Base-by-base conservation (phyloP, 1,139 yeast species). In the Saccharomycopsis hybrid region DNA sequence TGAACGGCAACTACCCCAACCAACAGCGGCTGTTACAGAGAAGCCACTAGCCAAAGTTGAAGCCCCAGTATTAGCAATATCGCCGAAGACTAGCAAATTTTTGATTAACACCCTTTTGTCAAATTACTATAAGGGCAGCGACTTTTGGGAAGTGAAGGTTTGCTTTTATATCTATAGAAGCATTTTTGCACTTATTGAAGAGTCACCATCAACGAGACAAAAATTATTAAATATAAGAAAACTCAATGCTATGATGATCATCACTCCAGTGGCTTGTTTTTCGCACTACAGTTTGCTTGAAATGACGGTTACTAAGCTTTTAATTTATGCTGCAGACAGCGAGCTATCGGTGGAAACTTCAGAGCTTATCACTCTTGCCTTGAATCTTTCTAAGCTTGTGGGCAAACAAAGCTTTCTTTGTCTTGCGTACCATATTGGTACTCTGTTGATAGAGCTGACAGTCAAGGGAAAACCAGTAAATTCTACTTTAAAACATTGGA, bases 111-210 rank as follows among this genome's bases (percentile, higher is more conserved):
- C 25, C 18, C 36, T 50, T 7, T 29, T 50, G n/a, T 9, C 33
- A 32, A 44, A 40, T 9, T 42, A 31, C 24, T 32, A 28, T 4
- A 30, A 38, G 8, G n/a, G 29, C 3, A 9, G 13, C 5, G 11
- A 41, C 0, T 70, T 71, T 51, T 79, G 83, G 84, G 51, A 59
- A 2, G 52, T 63, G 0, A 56, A 61, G 5, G 58, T 58, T 4
- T 57, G 70, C 2, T 71, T 70, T 52, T 77, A 77, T 57, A 46
- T 77, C 3, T 42, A 67, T 0, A 63, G 74, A 24, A 63, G 70
- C 24, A 41, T 73, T 2, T 56, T 73, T 1, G 48, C 64, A 1
- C 53, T 58, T 7, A 50, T 75, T 2, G 58, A 62, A 0, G 40
- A 55, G 0, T 54, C 70, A 0, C 41, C 58, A 0, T 54, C 64